Conservation (phyloP, 768 basidiomycete species). For the Aureoboletus auriporus region DNA sequence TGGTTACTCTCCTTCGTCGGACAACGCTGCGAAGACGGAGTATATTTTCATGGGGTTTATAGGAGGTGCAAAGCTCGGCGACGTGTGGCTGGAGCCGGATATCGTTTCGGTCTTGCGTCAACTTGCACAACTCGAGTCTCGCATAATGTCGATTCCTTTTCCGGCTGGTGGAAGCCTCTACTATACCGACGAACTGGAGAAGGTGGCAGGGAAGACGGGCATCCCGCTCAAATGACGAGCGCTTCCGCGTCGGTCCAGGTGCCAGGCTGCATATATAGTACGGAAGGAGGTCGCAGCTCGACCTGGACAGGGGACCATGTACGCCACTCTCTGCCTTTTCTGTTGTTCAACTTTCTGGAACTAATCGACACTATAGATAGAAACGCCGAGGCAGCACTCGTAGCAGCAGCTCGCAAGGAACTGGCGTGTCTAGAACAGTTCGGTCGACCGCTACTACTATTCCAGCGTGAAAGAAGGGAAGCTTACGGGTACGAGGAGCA, state of each 20-base stretch:
- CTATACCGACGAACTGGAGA: not conserved
- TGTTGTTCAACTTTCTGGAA: constrained; percentile 1
- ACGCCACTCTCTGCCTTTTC: not conserved
- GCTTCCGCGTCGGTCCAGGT: constrained; percentile 1
- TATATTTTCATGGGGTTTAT: constrained; percentile 3
- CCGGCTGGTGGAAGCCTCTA: constrained; percentile 2
- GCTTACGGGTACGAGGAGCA: not conserved
- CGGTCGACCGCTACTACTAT: not conserved
- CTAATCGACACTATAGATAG: not conserved
- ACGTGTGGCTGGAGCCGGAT: not conserved
- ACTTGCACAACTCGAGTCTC: constrained; percentile 1
- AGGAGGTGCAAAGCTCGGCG: not conserved
- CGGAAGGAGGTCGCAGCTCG: constrained; percentile 1
- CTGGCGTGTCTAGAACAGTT: not conserved
- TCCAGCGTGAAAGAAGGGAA: constrained; percentile 1
- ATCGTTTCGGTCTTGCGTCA: not conserved
- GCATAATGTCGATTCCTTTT: constrained; percentile 3
- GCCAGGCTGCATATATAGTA: not conserved
- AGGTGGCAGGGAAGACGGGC: not conserved
- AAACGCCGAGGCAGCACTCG: too few species aligned
- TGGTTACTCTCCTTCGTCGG: too few species aligned
- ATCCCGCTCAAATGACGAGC: constrained; percentile 1
- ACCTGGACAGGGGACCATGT: constrained; percentile 2
- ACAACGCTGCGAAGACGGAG: constrained; percentile 1
- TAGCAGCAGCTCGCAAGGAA: not conserved